Conservation (phyloP, 2,329 filamentous ascomycete species). For the Calonectria hongkongensis region DNA sequence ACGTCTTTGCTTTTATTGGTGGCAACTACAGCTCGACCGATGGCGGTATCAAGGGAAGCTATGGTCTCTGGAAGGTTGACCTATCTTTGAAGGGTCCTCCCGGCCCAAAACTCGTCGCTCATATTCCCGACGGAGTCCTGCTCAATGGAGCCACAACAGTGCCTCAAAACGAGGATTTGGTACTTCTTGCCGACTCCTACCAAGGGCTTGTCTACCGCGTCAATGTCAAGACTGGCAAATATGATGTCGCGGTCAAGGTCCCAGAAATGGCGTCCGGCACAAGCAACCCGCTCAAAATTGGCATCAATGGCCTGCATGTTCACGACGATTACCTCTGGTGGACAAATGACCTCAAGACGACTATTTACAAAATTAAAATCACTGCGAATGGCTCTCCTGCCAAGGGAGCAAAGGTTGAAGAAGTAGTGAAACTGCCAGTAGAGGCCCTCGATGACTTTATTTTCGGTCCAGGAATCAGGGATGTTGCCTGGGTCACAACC, state of each 20-base stretch:
- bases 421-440: constrained; percentile 3
- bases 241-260: not conserved
- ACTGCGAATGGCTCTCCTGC: not conserved
- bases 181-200: constrained; percentile 14
- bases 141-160: constrained; percentile 16
- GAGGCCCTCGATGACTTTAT: constrained; percentile 15
- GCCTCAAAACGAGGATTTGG: constrained; percentile 1
- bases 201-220: constrained; percentile 14
- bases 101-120: not conserved
- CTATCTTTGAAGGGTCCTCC: not conserved
- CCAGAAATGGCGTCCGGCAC: constrained; percentile 1
- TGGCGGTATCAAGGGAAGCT: constrained; percentile 21
- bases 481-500: constrained; percentile 20
- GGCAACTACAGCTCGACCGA: constrained; percentile 6
- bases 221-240: not conserved
- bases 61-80: constrained; percentile 19
- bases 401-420: not conserved
- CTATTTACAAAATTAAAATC: constrained; percentile 16
- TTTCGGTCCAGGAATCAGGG: constrained; percentile 11
- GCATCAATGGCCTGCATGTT: constrained; percentile 26
- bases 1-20: constrained; percentile 19
- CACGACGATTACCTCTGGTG: constrained; percentile 19
- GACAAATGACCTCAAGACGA: constrained; percentile 17
- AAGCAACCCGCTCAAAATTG: not conserved
- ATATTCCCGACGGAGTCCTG: constrained; percentile 2